Evolutionary conservation across 768 basidiomycete species (phyloP).

Genomic region (Atractiella rhizophila): DNA sequence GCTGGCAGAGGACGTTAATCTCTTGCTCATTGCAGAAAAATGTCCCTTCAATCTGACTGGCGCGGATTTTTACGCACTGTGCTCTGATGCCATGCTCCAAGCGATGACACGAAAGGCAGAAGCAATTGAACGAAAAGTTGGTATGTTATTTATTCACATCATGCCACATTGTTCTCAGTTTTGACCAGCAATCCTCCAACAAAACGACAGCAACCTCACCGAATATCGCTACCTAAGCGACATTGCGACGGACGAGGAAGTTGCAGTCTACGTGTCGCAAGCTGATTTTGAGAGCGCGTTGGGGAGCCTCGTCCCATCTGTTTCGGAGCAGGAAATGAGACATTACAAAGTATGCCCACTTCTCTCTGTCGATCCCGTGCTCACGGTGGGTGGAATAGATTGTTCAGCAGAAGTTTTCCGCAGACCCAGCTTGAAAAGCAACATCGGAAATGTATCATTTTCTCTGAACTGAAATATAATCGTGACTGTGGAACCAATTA

Average conservation of each 20-base stretch:
- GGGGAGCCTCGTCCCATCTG: slow-evolving; percentile 24
- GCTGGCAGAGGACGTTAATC: slow-evolving; percentile 40
- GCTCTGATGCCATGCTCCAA: slow-evolving; percentile 83
- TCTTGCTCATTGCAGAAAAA: slow-evolving; percentile 36
- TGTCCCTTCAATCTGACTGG: slow-evolving; percentile 91
- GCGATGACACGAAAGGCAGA: slow-evolving; percentile 76
- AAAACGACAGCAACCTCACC: slow-evolving; percentile 39
- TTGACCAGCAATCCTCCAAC: slow-evolving; percentile 10
- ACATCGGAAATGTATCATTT: too few relatives aligned
- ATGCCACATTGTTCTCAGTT: neutral
- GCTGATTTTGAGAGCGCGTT: slow-evolving; percentile 57
- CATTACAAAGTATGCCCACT: too few relatives aligned
- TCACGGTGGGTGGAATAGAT: too few relatives aligned
- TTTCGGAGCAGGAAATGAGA: too few relatives aligned
- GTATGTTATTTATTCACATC: slow-evolving; percentile 21
- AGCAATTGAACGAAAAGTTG: slow-evolving; percentile 47
- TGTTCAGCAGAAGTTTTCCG: too few relatives aligned
- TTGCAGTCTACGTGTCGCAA: slow-evolving; percentile 44
- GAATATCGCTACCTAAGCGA: slow-evolving; percentile 75
- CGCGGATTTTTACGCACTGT: slow-evolving; percentile 92
- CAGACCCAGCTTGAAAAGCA: too few relatives aligned
- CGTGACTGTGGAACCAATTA: too few relatives aligned
- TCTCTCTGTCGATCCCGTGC: too few relatives aligned
- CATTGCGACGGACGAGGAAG: slow-evolving; percentile 42
- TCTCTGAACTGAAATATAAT: too few relatives aligned